Evolutionary conservation across 106 monocot genomes (phyloP).

Genomic region (Dendrobium officinale): DNA sequence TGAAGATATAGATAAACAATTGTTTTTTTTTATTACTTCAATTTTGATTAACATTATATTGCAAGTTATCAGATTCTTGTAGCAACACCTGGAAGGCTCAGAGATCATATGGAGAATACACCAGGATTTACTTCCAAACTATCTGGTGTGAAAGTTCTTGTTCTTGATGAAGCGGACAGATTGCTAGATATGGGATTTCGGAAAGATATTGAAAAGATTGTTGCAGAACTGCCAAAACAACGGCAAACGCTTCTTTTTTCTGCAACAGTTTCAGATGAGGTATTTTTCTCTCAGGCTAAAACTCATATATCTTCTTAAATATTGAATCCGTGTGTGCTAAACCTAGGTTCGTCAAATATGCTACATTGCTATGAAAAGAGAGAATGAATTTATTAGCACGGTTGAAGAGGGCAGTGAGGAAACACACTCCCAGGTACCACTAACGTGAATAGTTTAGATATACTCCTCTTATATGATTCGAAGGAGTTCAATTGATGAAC

Average conservation of each 20-base stretch:
- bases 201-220: slow-evolving; percentile 75
- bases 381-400: slow-evolving; percentile 71
- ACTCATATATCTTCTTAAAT: neutral
- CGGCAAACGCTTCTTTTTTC: slow-evolving; percentile 82
- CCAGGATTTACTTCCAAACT: slow-evolving; percentile 68
- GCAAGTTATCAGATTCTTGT: slow-evolving; percentile 63
- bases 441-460: neutral
- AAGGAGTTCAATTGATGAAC: neutral
- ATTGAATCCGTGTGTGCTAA: neutral
- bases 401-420: slow-evolving; percentile 74
- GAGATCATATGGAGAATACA: slow-evolving; percentile 96
- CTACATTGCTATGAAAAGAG: slow-evolving; percentile 76
- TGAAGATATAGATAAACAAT: neutral
- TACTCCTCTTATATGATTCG: neutral
- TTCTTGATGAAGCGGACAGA: slow-evolving; percentile 83
- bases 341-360: slow-evolving; percentile 69
- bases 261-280: slow-evolving; percentile 83
- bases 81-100: slow-evolving; percentile 92
- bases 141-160: slow-evolving; percentile 72
- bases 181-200: slow-evolving; percentile 84
- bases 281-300: slow-evolving; percentile 10
- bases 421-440: slow-evolving; percentile 62
- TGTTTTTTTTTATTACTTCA: neutral
- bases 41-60: neutral
- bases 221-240: slow-evolving; percentile 67